Base-by-base conservation (phyloP, 306 rosid species). In the Pueraria montana region DNA sequence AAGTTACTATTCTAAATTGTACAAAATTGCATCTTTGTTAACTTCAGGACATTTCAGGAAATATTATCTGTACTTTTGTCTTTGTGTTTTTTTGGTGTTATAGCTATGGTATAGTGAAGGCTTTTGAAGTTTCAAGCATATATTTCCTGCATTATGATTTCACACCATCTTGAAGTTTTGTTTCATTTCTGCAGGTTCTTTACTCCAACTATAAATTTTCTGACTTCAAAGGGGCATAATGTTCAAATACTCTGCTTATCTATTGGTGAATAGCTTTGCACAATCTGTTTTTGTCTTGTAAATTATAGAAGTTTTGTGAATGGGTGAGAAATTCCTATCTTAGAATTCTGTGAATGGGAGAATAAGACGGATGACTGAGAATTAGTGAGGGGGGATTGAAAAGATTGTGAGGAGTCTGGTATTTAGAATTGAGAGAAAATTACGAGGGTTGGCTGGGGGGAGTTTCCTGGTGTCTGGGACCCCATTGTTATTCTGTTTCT, bases 231-330 rank as follows among this genome's bases (percentile, higher is more conserved):
- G 79, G 93, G 97, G 74, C 94, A 92, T 67, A 80, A 86, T 78
- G 79, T 92, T 90, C 94, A 85, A 80, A 85, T 96, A 75, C 87
- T 96, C 13, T 93, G 99, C 91, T 86, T 93, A 72, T 92, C 99
- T 38, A 83, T 90, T 65, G 99, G 98, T 96, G 71, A 83, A 74
- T 62, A 87, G 61, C 81, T 83, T 85, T 62, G 34, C 63, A 36
- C 70, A 21, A 11, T 81, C 50, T 58, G 34, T 52, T 34, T 53
- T 80, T 73, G n/a, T 52, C 58, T 82, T 62, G 4, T 75, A 70
- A 43, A 69, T 52, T 77, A 42, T 59, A 55, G 80, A 32, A 30
- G 69, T 68, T 27, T 42, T 10, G 18, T 40, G 73, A 26, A 26
- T 24, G 5, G 27, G 50, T n/a, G 50, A 10, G 50, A 38, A 49